Conservation (phyloP, 805 yeast species). For the Sungouiozyma ichnusensis region DNA sequence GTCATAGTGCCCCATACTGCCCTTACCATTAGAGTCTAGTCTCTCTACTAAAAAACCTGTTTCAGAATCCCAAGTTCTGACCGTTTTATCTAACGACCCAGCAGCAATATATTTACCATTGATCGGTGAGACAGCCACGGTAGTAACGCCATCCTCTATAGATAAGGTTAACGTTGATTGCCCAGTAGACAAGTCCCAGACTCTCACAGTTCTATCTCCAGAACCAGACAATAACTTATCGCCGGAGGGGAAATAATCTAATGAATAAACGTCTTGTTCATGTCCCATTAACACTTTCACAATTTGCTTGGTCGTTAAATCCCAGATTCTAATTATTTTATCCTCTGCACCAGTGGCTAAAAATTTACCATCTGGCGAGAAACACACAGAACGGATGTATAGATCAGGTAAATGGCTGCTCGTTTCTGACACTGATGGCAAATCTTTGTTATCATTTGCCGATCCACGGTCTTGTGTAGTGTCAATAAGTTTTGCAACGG, state of each 20-base stretch:
- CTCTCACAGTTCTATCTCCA: conserved; percentile 92
- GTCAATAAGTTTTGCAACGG: conserved; percentile 77
- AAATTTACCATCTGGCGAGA: conserved; percentile 88
- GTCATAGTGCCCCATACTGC: conserved; percentile 90
- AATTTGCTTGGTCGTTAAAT: conserved; percentile 71
- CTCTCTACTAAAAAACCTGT: conserved; percentile 89
- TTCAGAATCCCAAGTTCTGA: conserved; percentile 92
- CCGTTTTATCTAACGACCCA: conserved; percentile 93
- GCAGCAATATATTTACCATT: conserved; percentile 93
- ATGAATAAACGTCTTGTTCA: conserved; percentile 93
- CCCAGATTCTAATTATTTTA: conserved; percentile 91
- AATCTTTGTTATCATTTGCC: conserved; percentile 18
- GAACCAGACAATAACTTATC: conserved; percentile 87
- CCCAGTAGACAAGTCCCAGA: conserved; percentile 87
- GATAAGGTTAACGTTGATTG: conserved; percentile 81
- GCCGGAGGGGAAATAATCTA: conserved; percentile 92
- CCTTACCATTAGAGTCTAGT: conserved; percentile 77
- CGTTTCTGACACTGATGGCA: neutral
- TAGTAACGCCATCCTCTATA: conserved; percentile 97
- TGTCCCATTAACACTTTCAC: conserved; percentile 86
- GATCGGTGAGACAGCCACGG: conserved; percentile 94
- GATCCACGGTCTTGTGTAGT: conserved; percentile 28
- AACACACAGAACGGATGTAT: conserved; percentile 90
- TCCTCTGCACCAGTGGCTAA: conserved; percentile 93
- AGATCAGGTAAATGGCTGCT: conserved; percentile 58